Evolutionary conservation across 352 stramenopile species (phyloP).

Genomic region (Globisporangium canariense): DNA sequence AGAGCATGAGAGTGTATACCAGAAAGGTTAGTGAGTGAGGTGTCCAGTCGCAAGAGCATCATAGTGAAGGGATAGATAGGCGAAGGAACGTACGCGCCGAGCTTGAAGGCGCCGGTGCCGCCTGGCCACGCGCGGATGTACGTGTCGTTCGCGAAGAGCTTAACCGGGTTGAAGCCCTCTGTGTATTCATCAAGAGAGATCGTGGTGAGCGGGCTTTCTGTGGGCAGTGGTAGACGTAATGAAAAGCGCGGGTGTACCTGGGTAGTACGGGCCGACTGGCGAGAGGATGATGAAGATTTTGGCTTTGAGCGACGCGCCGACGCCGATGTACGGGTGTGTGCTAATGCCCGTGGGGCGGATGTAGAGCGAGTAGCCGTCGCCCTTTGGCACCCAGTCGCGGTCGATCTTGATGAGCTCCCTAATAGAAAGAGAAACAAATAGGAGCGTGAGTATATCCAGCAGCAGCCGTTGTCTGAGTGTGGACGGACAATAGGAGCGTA

Average conservation of each 20-base stretch:
- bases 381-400: conserved; percentile 91
- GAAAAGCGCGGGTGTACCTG: conserved; percentile 24
- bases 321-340: conserved; percentile 87
- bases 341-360: conserved; percentile 94
- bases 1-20: background rate
- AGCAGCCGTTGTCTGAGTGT: conserved; percentile 13
- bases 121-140: conserved; percentile 96
- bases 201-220: background rate
- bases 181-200: background rate
- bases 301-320: conserved; percentile 84
- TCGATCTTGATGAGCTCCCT: conserved; percentile 80
- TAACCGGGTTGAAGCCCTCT: conserved; percentile 90
- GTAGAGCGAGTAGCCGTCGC: conserved; percentile 96
- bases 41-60: background rate
- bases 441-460: background rate
- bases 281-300: conserved; percentile 96
- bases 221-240: too few relatives aligned
- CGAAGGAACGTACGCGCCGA: conserved; percentile 62
- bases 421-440: background rate
- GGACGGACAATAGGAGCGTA: background rate
- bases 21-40: too few relatives aligned
- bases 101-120: conserved; percentile 92
- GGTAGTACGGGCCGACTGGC: conserved; percentile 98
- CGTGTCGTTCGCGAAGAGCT: conserved; percentile 87
- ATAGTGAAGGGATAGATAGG: background rate